Conservation (phyloP, 768 basidiomycete species). For the Trametes meyenii region DNA sequence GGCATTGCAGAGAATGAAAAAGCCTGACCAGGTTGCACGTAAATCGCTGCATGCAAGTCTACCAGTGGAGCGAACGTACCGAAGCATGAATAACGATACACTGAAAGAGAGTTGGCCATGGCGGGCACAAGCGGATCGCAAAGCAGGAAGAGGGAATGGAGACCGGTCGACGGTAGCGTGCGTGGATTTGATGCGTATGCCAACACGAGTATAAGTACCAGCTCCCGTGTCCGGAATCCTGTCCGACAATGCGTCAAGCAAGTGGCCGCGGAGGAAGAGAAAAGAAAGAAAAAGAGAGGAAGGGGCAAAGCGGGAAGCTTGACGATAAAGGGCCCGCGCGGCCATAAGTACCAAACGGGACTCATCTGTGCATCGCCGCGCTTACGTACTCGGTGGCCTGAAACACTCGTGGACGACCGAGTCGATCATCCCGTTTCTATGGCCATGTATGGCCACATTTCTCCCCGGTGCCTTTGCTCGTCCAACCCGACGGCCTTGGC, state of each 20-base stretch:
- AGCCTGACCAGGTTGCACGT: constrained; percentile 40
- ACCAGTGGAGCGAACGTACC: constrained; percentile 43
- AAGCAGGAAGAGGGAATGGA: constrained; percentile 29
- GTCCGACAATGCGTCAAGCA: constrained; percentile 34
- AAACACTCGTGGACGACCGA: constrained; percentile 12
- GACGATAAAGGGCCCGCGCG: background rate
- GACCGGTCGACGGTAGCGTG: constrained; percentile 39
- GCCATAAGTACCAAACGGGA: background rate
- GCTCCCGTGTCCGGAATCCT: constrained; percentile 36
- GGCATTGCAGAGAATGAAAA: constrained; percentile 67
- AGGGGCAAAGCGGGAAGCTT: constrained; percentile 22
- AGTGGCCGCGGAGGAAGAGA: constrained; percentile 17
- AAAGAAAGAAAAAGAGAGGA: constrained; percentile 7
- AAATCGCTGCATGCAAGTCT: background rate
- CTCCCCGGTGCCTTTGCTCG: background rate
- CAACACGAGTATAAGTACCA: constrained; percentile 28
- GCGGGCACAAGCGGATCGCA: constrained; percentile 28
- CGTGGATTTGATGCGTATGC: constrained; percentile 13
- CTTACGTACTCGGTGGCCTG: constrained; percentile 16
- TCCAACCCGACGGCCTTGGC: background rate
- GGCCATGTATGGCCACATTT: background rate
- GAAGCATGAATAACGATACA: constrained; percentile 61
- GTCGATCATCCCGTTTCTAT: constrained; percentile 19
- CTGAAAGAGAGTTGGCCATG: constrained; percentile 51
- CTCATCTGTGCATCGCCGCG: constrained; percentile 18